Percentiles rank a stretch among this genome's conserved stretches.
These are phyloP conservation scores for Thelonectria discophora DNA, from an alignment of 2,329 filamentous ascomycete species.

Conservation along the genomic window DNA sequence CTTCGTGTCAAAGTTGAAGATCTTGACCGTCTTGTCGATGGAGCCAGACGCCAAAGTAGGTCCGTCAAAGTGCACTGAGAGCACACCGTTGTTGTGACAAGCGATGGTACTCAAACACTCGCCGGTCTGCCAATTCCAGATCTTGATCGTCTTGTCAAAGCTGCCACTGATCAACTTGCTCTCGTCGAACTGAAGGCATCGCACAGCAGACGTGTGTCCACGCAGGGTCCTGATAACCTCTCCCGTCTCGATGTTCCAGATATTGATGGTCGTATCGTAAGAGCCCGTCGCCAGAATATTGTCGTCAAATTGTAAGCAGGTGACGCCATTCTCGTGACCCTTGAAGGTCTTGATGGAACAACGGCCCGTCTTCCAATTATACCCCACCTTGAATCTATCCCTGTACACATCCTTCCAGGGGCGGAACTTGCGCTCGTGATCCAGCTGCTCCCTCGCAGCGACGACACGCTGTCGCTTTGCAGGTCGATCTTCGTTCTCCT, in stretches of 20 bases:
- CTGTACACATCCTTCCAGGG: constrained; percentile 98
- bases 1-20: constrained; percentile 91
- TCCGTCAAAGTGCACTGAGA: constrained; percentile 86
- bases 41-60: constrained; percentile 89
- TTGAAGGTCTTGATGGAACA: constrained; percentile 85
- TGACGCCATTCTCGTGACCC: constrained; percentile 81
- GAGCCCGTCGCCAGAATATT: constrained; percentile 92
- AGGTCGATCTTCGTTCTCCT: constrained; percentile 42
- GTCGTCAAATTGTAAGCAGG: constrained; percentile 73
- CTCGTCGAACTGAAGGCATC: constrained; percentile 92
- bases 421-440: constrained; percentile 61
- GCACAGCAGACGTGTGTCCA: constrained; percentile 84
- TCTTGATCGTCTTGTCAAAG: constrained; percentile 84
- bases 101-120: constrained; percentile 83
- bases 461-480: constrained; percentile 48
- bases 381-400: constrained; percentile 93
- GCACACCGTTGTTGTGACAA: constrained; percentile 82
- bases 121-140: constrained; percentile 98
- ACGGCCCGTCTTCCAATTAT: constrained; percentile 96
- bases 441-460: constrained; percentile 47
- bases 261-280: constrained; percentile 93
- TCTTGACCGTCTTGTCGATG: constrained; percentile 86
- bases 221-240: constrained; percentile 84
- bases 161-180: constrained; percentile 90
- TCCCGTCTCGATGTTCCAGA: constrained; percentile 93